phyloP scores from a whole-genome alignment of 192 early-diverging fungal species.

The Entomortierella lignicola region DNA sequence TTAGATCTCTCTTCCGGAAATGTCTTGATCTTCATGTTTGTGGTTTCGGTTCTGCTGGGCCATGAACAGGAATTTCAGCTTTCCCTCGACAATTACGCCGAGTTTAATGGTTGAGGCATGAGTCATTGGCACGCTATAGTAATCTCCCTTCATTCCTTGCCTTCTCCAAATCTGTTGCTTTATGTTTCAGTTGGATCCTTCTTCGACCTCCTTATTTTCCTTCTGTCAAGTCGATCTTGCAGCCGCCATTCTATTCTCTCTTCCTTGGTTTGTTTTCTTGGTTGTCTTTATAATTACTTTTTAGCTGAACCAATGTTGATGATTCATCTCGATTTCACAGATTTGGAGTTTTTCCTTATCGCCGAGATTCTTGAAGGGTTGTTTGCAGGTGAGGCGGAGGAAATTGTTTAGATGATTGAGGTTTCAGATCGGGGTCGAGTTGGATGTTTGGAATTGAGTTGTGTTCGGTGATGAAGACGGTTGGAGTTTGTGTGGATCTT shows the following conservation, averaged over 20 bases:
- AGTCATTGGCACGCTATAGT: conserved; percentile 54
- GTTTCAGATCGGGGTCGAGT: not conserved
- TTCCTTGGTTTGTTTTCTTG: not conserved
- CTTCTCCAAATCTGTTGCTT: not conserved
- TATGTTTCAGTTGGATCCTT: conserved; percentile 16
- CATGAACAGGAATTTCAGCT: not conserved
- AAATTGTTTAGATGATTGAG: not conserved
- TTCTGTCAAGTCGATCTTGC: conserved; percentile 31
- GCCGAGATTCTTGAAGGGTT: conserved; percentile 10
- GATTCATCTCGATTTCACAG: conserved; percentile 9
- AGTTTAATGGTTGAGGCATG: conserved; percentile 54
- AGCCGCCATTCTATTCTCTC: conserved; percentile 5
- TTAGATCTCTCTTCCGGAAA: conserved; percentile 40
- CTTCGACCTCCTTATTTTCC: conserved; percentile 33
- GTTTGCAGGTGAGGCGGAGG: not conserved
- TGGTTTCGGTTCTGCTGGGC: not conserved
- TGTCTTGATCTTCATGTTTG: not conserved
- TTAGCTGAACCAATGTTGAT: conserved; percentile 1
- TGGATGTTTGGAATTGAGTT: conserved; percentile 9
- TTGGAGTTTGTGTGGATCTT: conserved; percentile 30
- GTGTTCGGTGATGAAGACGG: conserved; percentile 39
- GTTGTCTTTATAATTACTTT: not conserved
- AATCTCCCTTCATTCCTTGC: conserved; percentile 52
- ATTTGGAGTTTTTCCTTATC: conserved; percentile 32
- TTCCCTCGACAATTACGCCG: conserved; percentile 54